Percentiles rank a stretch among this genome's conserved stretches.
Conservation (phyloP, 2,329 filamentous ascomycete species). For the Colletotrichum noveboracense region DNA sequence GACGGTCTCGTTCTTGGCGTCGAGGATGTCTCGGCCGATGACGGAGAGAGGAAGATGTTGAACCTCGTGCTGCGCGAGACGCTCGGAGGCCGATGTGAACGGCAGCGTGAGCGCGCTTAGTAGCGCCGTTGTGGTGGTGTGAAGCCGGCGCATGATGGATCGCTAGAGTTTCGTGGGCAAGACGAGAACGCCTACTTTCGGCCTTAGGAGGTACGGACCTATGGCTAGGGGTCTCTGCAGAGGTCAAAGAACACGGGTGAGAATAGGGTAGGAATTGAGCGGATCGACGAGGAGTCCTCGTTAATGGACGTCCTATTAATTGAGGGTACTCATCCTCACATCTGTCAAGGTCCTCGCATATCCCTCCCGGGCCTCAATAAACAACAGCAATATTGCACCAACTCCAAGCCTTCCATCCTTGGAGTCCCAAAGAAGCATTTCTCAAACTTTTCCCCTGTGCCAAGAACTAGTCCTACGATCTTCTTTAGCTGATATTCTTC, state of each 20-base stretch:
- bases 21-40: conserved; percentile 42
- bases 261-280: not conserved
- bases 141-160: not conserved
- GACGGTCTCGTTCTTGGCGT: conserved; percentile 51
- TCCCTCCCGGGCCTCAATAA: not conserved
- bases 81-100: not conserved
- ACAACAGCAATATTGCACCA: not conserved
- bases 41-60: not conserved
- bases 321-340: not conserved
- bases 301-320: not conserved
- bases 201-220: not conserved
- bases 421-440: not conserved
- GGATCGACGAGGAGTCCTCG: not conserved
- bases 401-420: not conserved
- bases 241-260: not conserved
- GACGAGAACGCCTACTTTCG: not conserved
- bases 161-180: not conserved
- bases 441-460: not conserved
- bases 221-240: not conserved
- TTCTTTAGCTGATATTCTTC: not conserved
- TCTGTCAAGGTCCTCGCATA: not conserved
- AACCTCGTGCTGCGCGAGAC: not conserved
- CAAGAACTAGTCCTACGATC: not conserved
- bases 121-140: not conserved
- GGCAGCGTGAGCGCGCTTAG: conserved; percentile 13